Conservation (phyloP, 2,329 filamentous ascomycete species). For the Mycosphaerella sp. region DNA sequence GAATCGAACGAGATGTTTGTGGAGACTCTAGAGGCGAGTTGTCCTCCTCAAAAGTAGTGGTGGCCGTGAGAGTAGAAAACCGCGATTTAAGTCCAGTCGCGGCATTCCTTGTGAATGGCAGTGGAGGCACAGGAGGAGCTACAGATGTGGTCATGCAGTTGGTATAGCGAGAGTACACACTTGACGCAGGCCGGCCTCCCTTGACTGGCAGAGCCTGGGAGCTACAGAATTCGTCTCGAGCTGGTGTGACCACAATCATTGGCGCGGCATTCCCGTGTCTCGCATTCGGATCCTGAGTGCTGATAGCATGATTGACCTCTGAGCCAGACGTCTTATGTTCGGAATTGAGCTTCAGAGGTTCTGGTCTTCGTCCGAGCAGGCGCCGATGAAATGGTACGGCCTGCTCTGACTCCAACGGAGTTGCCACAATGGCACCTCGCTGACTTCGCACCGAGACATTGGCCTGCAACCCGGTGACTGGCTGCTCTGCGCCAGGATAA, state of each 20-base stretch:
- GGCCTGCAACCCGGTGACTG: slow-evolving; percentile 3
- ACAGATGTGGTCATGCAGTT: slow-evolving; percentile 29
- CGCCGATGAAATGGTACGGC: not conserved
- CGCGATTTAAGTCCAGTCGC: slow-evolving; percentile 7
- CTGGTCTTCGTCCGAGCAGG: slow-evolving; percentile 9
- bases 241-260: slow-evolving; percentile 49
- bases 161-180: slow-evolving; percentile 55
- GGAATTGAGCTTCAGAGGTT: slow-evolving; percentile 26
- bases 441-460: slow-evolving; percentile 5
- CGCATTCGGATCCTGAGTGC: not conserved
- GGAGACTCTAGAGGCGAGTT: slow-evolving; percentile 2
- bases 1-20: not conserved
- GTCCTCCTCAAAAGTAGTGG: slow-evolving; percentile 38
- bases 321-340: not conserved
- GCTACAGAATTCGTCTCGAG: slow-evolving; percentile 48
- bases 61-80: slow-evolving; percentile 30
- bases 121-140: slow-evolving; percentile 55
- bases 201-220: slow-evolving; percentile 41
- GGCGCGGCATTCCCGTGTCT: slow-evolving; percentile 34
- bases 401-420: not conserved
- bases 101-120: slow-evolving; percentile 39
- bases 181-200: slow-evolving; percentile 46
- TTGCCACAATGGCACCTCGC: slow-evolving; percentile 1
- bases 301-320: slow-evolving; percentile 24
- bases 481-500: slow-evolving; percentile 10